Conservation (phyloP, 352 stramenopile species). For the Elongisporangium anandrum region DNA sequence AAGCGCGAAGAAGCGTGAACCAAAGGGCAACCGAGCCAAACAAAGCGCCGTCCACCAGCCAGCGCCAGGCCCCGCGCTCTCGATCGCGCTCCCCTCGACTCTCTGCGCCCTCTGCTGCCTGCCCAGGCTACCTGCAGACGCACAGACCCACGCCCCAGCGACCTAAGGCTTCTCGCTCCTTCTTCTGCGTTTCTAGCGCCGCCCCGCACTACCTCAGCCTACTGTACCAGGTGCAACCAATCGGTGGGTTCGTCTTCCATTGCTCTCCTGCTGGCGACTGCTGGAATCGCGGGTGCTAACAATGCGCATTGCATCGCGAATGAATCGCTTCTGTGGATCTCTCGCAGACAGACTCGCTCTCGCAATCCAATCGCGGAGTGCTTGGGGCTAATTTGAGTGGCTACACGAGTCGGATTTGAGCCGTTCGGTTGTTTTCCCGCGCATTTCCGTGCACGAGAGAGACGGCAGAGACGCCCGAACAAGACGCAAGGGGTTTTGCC, state of each 20-base stretch:
- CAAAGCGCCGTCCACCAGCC: background rate
- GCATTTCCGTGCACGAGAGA: background rate
- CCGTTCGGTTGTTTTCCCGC: background rate
- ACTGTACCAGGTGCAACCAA: background rate
- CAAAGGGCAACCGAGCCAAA: background rate
- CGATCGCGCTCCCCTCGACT: background rate
- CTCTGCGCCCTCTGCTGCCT: background rate
- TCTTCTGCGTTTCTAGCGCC: background rate
- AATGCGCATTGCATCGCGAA: background rate
- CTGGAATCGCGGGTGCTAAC: background rate
- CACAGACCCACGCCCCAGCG: background rate
- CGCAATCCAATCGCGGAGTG: too few species aligned
- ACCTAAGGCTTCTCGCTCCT: background rate
- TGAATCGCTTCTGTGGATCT: background rate
- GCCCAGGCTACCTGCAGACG: background rate
- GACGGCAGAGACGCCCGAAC: background rate
- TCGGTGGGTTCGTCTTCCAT: background rate
- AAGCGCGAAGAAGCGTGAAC: background rate
- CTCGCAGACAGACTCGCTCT: background rate
- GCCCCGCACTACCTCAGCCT: too few species aligned
- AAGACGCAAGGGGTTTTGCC: background rate
- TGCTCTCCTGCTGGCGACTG: background rate
- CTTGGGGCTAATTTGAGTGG: background rate
- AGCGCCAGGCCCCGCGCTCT: background rate
- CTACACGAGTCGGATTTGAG: background rate